Conservation (phyloP, 2,329 filamentous ascomycete species). For the Ceratocystis alfenasii region DNA sequence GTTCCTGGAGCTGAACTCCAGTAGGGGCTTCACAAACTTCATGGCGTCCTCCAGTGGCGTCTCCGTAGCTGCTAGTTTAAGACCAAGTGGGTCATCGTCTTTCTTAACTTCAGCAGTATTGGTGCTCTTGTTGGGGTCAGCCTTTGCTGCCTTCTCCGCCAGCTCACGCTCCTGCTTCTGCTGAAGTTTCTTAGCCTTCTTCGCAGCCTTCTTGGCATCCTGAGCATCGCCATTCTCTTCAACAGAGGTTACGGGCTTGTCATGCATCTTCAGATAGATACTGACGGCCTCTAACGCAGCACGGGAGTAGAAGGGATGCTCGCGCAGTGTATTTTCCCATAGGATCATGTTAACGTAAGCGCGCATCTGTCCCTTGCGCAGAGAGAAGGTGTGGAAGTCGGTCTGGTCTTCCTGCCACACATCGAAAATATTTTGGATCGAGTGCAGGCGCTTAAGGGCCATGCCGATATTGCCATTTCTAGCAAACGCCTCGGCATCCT, state of each 20-base stretch:
- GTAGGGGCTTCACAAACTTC: constrained; percentile 70
- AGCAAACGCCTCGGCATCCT: constrained; percentile 82
- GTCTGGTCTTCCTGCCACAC: constrained; percentile 98
- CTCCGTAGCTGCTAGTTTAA: constrained; percentile 65
- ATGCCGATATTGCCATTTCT: constrained; percentile 72
- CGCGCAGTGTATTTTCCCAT: constrained; percentile 84
- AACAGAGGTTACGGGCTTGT: constrained; percentile 52
- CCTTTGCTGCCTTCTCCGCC: constrained; percentile 64
- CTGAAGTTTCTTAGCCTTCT: constrained; percentile 75
- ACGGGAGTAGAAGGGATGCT: constrained; percentile 85
- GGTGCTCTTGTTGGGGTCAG: constrained; percentile 68
- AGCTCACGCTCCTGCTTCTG: constrained; percentile 58
- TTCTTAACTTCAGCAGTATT: constrained; percentile 66
- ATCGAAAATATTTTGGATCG: constrained; percentile 86
- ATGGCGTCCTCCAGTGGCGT: constrained; percentile 76
- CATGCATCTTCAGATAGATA: constrained; percentile 67
- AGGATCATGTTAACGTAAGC: constrained; percentile 92
- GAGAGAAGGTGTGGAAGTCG: constrained; percentile 93
- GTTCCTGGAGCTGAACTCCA: constrained; percentile 71
- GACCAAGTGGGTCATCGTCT: constrained; percentile 76
- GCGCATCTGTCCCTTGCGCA: constrained; percentile 91
- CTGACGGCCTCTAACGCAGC: constrained; percentile 71
- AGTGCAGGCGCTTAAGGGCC: constrained; percentile 83
- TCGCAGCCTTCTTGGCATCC: constrained; percentile 74
- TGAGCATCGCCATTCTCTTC: constrained; percentile 43